phyloP scores from a whole-genome alignment of 495 filamentous ascomycete species.

The Talaromyces proteolyticus region DNA sequence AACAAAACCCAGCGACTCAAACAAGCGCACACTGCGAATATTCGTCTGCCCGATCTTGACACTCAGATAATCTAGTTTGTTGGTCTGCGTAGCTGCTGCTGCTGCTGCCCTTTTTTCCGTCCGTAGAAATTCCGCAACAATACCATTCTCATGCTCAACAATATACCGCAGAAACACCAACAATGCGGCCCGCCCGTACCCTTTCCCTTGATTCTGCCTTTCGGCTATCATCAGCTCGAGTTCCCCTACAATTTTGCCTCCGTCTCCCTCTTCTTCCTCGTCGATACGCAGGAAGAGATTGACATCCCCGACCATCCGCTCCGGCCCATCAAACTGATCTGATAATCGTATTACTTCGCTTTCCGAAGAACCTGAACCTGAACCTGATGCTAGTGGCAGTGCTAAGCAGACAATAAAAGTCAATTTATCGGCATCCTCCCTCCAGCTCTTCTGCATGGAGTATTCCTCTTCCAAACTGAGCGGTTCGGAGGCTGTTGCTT shows the following conservation, averaged over 20 bases:
- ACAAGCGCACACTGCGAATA: conserved; percentile 48
- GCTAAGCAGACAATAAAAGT: conserved; percentile 40
- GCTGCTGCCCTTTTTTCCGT: not conserved
- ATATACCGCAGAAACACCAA: conserved; percentile 65
- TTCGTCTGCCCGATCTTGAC: conserved; percentile 58
- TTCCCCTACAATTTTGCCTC: conserved; percentile 54
- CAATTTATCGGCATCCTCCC: conserved; percentile 54
- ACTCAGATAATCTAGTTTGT: conserved; percentile 30
- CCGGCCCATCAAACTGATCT: conserved; percentile 42
- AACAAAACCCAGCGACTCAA: conserved; percentile 52
- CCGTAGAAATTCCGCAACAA: conserved; percentile 56
- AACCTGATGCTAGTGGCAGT: conserved; percentile 4
- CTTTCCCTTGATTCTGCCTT: conserved; percentile 48
- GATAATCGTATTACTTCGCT: conserved; percentile 12
- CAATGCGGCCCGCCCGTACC: conserved; percentile 62
- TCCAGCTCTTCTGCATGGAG: conserved; percentile 79
- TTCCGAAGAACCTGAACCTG: not conserved
- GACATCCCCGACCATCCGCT: conserved; percentile 74
- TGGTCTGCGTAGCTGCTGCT: not conserved
- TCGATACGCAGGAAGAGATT: conserved; percentile 72
- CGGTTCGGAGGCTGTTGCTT: conserved; percentile 78
- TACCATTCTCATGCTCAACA: conserved; percentile 29
- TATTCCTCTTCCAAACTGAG: conserved; percentile 76
- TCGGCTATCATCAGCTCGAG: conserved; percentile 86
- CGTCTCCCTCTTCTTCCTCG: conserved; percentile 34